These are phyloP conservation scores for Colletotrichum neosansevieriae DNA, from an alignment of 2,329 filamentous ascomycete species.

Conservation along the genomic window DNA sequence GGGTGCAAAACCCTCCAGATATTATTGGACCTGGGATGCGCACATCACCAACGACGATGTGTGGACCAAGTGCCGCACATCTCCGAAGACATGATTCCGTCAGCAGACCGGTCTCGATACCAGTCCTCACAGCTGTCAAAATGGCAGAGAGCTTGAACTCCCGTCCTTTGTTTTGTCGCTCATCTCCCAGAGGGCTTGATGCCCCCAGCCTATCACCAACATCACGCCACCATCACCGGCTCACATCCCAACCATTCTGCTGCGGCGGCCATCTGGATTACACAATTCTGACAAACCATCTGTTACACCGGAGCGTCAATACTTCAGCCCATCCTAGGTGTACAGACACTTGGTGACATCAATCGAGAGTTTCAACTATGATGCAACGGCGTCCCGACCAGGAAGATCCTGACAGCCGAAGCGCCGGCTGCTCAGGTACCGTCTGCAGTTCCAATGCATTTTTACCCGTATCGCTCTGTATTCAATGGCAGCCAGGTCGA, in stretches of 20 bases:
- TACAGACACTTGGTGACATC: slow-evolving; percentile 1
- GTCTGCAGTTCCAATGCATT: not conserved
- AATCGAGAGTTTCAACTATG: slow-evolving; percentile 23
- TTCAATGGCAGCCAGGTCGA: not conserved
- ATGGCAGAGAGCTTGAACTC: slow-evolving; percentile 16
- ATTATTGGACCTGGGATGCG: not conserved
- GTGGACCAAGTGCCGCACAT: slow-evolving; percentile 18
- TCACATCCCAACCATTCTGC: slow-evolving; percentile 4
- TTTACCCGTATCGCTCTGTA: not conserved
- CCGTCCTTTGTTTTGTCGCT: not conserved
- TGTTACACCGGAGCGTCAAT: not conserved
- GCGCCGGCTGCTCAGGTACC: not conserved
- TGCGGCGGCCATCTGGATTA: slow-evolving; percentile 23
- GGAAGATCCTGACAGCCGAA: slow-evolving; percentile 15
- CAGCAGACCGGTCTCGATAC: not conserved
- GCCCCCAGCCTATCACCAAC: slow-evolving; percentile 1
- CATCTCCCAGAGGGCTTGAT: not conserved
- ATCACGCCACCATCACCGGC: slow-evolving; percentile 30
- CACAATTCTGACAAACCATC: slow-evolving; percentile 19
- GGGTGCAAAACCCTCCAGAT: not conserved
- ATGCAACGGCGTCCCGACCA: slow-evolving; percentile 5
- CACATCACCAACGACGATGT: slow-evolving; percentile 6
- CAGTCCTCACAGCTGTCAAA: slow-evolving; percentile 3
- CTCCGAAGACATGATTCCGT: not conserved
- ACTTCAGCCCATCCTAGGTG: not conserved